Base-by-base conservation (phyloP, 2,329 filamentous ascomycete genomes). In the Coniochaeta hoffmannii region DNA sequence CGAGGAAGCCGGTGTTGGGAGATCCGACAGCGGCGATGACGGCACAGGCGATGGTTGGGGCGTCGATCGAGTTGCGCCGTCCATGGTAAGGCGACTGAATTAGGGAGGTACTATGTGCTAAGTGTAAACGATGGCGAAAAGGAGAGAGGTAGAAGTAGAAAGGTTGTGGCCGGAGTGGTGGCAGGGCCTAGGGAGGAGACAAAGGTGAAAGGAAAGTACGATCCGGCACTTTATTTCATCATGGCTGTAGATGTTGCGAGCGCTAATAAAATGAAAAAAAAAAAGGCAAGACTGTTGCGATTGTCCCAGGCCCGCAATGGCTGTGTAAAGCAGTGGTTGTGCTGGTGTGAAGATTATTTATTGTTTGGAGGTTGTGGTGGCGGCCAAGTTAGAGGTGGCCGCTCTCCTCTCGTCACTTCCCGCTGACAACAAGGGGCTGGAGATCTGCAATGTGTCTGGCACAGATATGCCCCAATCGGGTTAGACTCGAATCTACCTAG, bases 1-100 rank as follows among this genome's bases (percentile, higher is more conserved):
- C 32, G 80, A 81, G 26, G 73, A 46, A 12, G 19, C 14, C 15
- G 12, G 41, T 6, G 19, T 28, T 28, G 41, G 26, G 12, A 46
- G 22, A 28, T 46, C 41, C 26, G 41, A 46, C 41, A 46, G 74
- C 12, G 73, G 55, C 19, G 61, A 62, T 4, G 60, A 58, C 14
- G 58, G 50, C 17, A 34, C 3, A 1, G 49, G 32, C 12, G 49
- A 17, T 2, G 49, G 6, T 10, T 8, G 49, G 7, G 49, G 49
- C 15, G 28, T 31, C 6, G 49, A 19, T 34, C 7, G 28, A 28
- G 6, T 22, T 31, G 26, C 49, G 28, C 9, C 26, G 26, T 60
- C 62, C 63, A 65, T 65, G 32, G 15, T 52, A 8, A 26, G 19
- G 41, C 10, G 36, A 56, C 34, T 7, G 44, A 31, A 19, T 30